Percentiles rank a stretch among this genome's conserved stretches.
Conservation (phyloP, 257 asterid species). For the Plantago elongata region DNA sequence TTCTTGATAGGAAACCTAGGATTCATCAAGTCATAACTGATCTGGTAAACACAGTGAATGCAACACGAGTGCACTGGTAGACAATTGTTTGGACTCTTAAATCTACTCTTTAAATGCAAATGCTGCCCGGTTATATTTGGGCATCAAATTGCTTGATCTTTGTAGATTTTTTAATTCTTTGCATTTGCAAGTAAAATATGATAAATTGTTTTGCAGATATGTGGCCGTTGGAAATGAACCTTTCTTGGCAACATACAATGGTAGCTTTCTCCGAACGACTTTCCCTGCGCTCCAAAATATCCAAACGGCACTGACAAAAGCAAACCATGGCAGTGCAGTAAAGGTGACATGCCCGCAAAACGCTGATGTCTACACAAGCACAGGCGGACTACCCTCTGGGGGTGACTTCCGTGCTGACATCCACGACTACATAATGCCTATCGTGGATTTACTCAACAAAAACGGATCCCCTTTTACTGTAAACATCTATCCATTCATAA, state of each 20-base stretch:
- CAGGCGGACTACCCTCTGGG: constrained; percentile 36
- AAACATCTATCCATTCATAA: constrained; percentile 63
- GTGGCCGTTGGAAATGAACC: constrained; percentile 72
- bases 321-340: constrained; percentile 36
- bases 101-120: too few species aligned
- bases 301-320: constrained; percentile 47
- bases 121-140: too few species aligned
- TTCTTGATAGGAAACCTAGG: too few species aligned
- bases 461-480: constrained; percentile 51
- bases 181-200: neutral
- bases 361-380: constrained; percentile 45
- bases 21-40: too few species aligned
- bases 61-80: too few species aligned
- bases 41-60: too few species aligned
- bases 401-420: constrained; percentile 56
- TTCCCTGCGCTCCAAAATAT: constrained; percentile 47
- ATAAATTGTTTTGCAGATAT: constrained; percentile 30
- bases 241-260: constrained; percentile 55
- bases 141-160: neutral
- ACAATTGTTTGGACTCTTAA: too few species aligned
- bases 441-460: constrained; percentile 38
- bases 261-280: constrained; percentile 47
- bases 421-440: constrained; percentile 38
- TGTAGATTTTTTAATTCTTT: neutral
- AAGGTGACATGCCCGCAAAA: constrained; percentile 57